Evolutionary conservation across 177 flowering plant genomes (phyloP).

Genomic region (Tripterygium wilfordii): DNA sequence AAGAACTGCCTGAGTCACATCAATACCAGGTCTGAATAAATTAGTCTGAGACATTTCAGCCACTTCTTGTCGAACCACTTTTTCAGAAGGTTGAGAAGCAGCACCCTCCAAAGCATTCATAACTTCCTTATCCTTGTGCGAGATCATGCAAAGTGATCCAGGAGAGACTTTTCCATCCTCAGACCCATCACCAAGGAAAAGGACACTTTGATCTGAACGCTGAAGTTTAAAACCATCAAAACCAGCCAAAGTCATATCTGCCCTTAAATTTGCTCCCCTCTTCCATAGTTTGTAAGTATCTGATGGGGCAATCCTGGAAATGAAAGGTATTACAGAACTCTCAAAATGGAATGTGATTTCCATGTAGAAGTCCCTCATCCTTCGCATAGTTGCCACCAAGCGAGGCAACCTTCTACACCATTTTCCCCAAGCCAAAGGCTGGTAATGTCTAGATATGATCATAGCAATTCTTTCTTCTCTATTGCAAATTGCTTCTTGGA

Average conservation of each 20-base stretch:
- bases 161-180: conserved; percentile 79
- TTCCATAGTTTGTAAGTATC: conserved; percentile 89
- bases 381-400: conserved; percentile 57
- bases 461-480: conserved; percentile 64
- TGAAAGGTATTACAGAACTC: conserved; percentile 82
- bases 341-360: conserved; percentile 81
- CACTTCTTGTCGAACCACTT: conserved; percentile 75
- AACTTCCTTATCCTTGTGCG: conserved; percentile 81
- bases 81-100: conserved; percentile 61
- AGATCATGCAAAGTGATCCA: conserved; percentile 71
- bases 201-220: conserved; percentile 71
- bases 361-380: conserved; percentile 90
- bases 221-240: conserved; percentile 83
- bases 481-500: conserved; percentile 76
- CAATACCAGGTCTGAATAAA: conserved; percentile 89
- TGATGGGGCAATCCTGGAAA: conserved; percentile 84
- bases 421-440: conserved; percentile 86
- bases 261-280: conserved; percentile 76
- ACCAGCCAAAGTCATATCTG: conserved; percentile 93
- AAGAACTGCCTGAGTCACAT: conserved; percentile 86
- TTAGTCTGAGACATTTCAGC: conserved; percentile 83
- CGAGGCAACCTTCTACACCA: conserved; percentile 90
- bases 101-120: conserved; percentile 92
- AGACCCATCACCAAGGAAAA: conserved; percentile 86
- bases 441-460: conserved; percentile 68